Conservation (phyloP, 1,284 basidiomycete genomes). For the Cutaneotrichosporon spelunceum region DNA sequence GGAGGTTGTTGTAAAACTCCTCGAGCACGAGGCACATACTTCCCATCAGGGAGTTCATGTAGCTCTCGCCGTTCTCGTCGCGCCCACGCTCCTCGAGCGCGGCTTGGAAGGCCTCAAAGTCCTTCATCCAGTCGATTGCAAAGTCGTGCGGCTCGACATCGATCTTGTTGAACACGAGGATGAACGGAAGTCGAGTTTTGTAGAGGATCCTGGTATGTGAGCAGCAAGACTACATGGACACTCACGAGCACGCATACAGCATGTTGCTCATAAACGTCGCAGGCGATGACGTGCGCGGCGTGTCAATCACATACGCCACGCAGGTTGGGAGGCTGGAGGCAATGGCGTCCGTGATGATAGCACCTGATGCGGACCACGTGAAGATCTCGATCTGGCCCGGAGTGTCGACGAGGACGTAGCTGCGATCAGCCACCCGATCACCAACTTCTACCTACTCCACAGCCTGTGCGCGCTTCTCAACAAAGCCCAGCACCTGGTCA, state of each 20-base stretch:
- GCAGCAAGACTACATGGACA: constrained; percentile 11
- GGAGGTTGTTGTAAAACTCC: constrained; percentile 96
- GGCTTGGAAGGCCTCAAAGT: constrained; percentile 73
- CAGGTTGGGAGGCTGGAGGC: constrained; percentile 90
- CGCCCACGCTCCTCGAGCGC: constrained; percentile 60
- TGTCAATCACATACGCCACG: constrained; percentile 96
- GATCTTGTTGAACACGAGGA: constrained; percentile 98
- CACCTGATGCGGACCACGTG: constrained; percentile 98
- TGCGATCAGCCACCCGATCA: constrained; percentile 48
- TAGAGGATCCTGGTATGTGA: constrained; percentile 74
- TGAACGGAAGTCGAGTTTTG: constrained; percentile 95
- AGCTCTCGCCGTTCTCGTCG: constrained; percentile 85
- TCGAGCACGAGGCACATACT: constrained; percentile 98
- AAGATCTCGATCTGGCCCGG: constrained; percentile 99
- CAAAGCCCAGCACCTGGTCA: constrained; percentile 88
- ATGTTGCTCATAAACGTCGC: constrained; percentile 99
- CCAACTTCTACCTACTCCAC: constrained; percentile 80
- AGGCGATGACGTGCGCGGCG: constrained; percentile 87
- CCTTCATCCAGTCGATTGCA: constrained; percentile 96
- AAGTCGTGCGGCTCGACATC: constrained; percentile 83
- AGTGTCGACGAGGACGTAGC: constrained; percentile 92
- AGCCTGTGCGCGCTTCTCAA: constrained; percentile 82
- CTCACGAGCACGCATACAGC: constrained; percentile 95
- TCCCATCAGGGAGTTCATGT: constrained; percentile 99
- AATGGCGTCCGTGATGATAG: constrained; percentile 97